phyloP scores from a whole-genome alignment of 2,329 filamentous ascomycete species.

The Curvularia sp. region DNA sequence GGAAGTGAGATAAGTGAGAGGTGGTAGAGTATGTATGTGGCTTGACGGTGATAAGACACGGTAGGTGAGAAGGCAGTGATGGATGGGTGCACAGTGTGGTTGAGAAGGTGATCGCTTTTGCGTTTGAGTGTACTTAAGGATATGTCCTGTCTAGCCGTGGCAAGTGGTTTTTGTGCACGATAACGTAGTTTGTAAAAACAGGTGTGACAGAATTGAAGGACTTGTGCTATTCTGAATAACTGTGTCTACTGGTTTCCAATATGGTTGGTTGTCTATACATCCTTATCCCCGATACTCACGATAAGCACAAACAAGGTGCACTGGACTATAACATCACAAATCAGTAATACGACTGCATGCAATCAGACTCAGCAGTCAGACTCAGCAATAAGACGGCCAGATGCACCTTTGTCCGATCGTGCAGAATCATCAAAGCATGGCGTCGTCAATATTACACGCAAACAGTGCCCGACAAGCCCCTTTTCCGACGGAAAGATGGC shows the following conservation, averaged over 20 bases:
- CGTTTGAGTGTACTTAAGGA: background rate
- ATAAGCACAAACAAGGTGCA: background rate
- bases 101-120: background rate
- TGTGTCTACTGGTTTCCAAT: background rate
- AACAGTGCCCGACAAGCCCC: background rate
- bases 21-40: too few species aligned
- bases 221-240: background rate
- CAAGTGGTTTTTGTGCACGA: background rate
- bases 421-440: background rate
- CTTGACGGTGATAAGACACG: too few species aligned
- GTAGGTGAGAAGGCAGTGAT: too few species aligned
- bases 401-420: background rate
- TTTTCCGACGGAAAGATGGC: slow-evolving; percentile 7
- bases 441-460: background rate
- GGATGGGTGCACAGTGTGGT: background rate
- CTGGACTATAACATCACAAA: background rate
- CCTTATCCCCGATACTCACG: background rate
- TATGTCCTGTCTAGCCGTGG: background rate
- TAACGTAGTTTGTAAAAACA: background rate
- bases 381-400: background rate
- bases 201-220: background rate
- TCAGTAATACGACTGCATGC: background rate
- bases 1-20: too few species aligned
- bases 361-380: background rate
- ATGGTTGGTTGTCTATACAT: background rate